These are phyloP conservation scores for Calocybe gangraenosa DNA, from an alignment of 768 basidiomycete species.

Conservation along the genomic window DNA sequence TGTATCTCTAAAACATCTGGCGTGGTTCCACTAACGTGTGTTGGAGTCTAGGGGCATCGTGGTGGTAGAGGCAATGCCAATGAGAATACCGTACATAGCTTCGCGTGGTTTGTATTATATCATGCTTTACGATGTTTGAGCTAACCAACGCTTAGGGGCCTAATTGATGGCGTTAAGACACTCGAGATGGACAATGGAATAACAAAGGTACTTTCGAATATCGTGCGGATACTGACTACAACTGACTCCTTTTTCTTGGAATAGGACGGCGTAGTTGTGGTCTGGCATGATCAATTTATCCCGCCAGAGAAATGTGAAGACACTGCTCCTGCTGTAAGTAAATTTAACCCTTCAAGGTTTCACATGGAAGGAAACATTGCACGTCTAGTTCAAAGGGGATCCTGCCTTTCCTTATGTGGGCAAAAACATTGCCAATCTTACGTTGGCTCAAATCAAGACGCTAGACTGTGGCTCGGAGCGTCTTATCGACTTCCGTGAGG, in stretches of 20 bases:
- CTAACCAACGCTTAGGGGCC: constrained; percentile 43
- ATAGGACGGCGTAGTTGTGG: constrained; percentile 72
- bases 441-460: constrained; percentile 74
- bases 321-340: constrained; percentile 53
- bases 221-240: not conserved
- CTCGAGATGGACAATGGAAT: constrained; percentile 79
- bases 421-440: constrained; percentile 71
- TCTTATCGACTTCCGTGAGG: constrained; percentile 53
- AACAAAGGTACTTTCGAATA: constrained; percentile 45
- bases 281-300: constrained; percentile 79
- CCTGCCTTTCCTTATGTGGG: constrained; percentile 73
- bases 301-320: constrained; percentile 61
- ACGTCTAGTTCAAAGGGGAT: constrained; percentile 46
- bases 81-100: constrained; percentile 70
- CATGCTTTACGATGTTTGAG: constrained; percentile 1
- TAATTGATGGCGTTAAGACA: constrained; percentile 72
- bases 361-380: not conserved
- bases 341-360: constrained; percentile 14
- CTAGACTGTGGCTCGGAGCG: constrained; percentile 77
- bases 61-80: constrained; percentile 73
- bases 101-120: constrained; percentile 56
- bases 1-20: not conserved
- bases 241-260: not conserved
- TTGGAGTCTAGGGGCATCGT: constrained; percentile 54
- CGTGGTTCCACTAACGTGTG: not conserved